These are phyloP conservation scores for Cutaneotrichosporon cyanovorans DNA, from an alignment of 1,284 basidiomycete genomes.

Conservation along the genomic window DNA sequence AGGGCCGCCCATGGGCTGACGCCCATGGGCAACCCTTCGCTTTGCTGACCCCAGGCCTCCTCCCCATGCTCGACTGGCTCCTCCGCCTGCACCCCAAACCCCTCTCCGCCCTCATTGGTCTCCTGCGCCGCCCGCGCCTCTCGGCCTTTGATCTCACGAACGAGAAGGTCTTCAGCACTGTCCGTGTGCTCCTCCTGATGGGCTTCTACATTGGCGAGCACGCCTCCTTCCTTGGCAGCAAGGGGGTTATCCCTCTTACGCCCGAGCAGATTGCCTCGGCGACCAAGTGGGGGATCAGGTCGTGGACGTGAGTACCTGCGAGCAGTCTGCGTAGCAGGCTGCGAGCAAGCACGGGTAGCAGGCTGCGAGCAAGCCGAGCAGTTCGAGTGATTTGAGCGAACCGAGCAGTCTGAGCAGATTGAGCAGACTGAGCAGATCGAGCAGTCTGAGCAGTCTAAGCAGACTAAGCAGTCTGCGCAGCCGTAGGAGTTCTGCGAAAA, in stretches of 20 bases:
- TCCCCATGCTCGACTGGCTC: conserved; percentile 37
- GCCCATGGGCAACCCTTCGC: too few relatives aligned
- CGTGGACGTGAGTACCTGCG: conserved; percentile 46
- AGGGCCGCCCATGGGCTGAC: too few relatives aligned
- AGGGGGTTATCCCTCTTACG: conserved; percentile 33
- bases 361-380: too few relatives aligned
- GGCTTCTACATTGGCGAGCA: conserved; percentile 43
- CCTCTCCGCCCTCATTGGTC: conserved; percentile 16
- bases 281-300: conserved; percentile 16
- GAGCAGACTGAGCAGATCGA: not conserved
- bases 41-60: conserved; percentile 21
- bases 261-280: conserved; percentile 10
- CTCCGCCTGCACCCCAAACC: conserved; percentile 33
- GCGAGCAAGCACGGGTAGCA: not conserved
- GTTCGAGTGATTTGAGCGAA: not conserved
- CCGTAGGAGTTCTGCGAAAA: too few relatives aligned
- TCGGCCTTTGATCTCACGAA: conserved; percentile 11
- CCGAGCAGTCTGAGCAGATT: too few relatives aligned
- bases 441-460: too few relatives aligned
- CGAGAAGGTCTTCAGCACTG: conserved; percentile 29
- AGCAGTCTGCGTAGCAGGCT: not conserved
- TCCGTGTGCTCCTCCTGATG: conserved; percentile 34
- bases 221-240: conserved; percentile 33
- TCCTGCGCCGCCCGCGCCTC: conserved; percentile 16
- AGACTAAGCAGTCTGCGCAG: too few relatives aligned